Base-by-base conservation (phyloP, 2,329 filamentous ascomycete genomes). In the Diaporthe humulicola region DNA sequence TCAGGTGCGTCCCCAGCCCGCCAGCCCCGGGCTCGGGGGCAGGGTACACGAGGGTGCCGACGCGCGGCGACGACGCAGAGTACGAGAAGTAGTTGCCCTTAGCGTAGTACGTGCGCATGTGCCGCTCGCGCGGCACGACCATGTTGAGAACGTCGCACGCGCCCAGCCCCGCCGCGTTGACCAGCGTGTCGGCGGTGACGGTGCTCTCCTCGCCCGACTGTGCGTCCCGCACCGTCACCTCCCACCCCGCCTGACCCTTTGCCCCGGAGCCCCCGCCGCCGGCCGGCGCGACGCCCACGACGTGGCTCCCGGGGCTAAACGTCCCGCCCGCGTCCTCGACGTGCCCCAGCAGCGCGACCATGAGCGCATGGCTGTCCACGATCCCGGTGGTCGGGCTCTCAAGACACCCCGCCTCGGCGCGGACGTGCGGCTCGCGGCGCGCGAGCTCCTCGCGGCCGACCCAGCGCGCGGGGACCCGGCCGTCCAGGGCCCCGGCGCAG, bases 51-150 rank as follows among this genome's bases (percentile, higher is more conserved):
- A 99, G 90, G 0, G 93, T 94, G 2, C 85, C 87, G 15, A 96
- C 91, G 40, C 80, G 82, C 0, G 95, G 96, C 1, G 81, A 81
- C 0, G 92, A 90, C 1, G 91, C 86, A 0, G 89, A 84, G 85
- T 98, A 98, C 40, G 93, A 94, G 85, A 97, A 98, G 86, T 99
- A 99, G 76, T 95, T 96, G 0, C 97, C 97, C 86, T 99, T 99
- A 75, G 96, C 96, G 84, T 93, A 98, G 86, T 90, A 94, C 7
- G 95, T 89, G 33, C 84, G 89, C 52, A 86, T 86, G 69, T 91
- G 91, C 7, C 89, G 84, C 0, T 85, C 83, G 0, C 85, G 78
- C 0, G 93, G 91, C 0, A 95, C 88, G 50, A 98, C 90, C 89
- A 96, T 93, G 85, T 98, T 99, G 80, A 93, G 93, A 58, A 98